Evolutionary conservation across 495 filamentous ascomycete genomes (phyloP).

Genomic region (Friedmanniomyces simplex): DNA sequence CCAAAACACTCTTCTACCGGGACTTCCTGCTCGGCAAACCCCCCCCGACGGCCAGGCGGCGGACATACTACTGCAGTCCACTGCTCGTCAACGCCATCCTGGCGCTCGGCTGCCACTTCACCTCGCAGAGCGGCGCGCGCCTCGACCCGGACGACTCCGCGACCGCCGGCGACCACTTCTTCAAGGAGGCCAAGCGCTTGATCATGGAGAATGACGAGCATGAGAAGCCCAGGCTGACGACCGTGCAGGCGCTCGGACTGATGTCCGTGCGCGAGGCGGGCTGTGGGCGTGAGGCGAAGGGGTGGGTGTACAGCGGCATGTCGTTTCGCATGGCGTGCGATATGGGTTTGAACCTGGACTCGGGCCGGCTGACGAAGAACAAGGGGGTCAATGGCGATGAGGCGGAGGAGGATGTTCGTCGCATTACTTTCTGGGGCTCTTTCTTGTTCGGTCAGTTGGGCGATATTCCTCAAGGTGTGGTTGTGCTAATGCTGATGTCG

Average conservation of each 20-base stretch:
- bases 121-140: conserved; percentile 60
- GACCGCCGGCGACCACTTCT: conserved; percentile 94
- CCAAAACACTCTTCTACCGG: conserved; percentile 77
- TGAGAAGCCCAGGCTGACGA: conserved; percentile 81
- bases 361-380: conserved; percentile 44
- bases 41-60: conserved; percentile 34
- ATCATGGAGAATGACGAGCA: conserved; percentile 89
- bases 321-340: conserved; percentile 98
- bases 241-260: conserved; percentile 84
- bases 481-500: too few relatives aligned
- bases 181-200: conserved; percentile 83
- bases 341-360: conserved; percentile 83
- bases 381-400: conserved; percentile 56
- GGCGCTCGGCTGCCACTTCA: conserved; percentile 94
- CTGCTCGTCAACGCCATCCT: conserved; percentile 92
- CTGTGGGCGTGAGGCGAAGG: conserved; percentile 87
- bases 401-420: conserved; percentile 74
- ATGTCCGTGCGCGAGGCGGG: conserved; percentile 97
- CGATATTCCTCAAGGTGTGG: too few relatives aligned
- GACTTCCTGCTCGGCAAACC: conserved; percentile 65
- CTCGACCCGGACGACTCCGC: conserved; percentile 58
- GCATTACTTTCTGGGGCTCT: conserved; percentile 97
- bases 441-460: conserved; percentile 59
- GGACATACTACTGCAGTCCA: conserved; percentile 71
- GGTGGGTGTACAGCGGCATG: conserved; percentile 98